Evolutionary conservation across 352 stramenopile genomes (phyloP).

Genomic region (Phytopythium delawarense): DNA sequence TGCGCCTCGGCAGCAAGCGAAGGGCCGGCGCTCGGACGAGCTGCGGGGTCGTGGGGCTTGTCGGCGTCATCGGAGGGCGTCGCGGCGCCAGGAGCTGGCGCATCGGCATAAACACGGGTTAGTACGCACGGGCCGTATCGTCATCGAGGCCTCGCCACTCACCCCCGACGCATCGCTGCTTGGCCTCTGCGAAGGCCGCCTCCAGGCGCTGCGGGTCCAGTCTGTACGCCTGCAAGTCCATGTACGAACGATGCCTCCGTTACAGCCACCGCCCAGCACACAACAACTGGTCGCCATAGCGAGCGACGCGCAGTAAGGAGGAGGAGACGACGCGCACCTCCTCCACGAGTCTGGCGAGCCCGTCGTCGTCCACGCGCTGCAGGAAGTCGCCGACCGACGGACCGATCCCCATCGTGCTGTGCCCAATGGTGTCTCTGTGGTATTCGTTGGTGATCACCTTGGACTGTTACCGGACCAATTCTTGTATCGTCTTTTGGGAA

Average conservation of each 20-base stretch:
- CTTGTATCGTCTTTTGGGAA: too few species aligned
- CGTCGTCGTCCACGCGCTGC: conserved; percentile 53
- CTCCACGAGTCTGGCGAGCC: conserved; percentile 39
- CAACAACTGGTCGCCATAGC: neutral
- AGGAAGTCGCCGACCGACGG: conserved; percentile 57
- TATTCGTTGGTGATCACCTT: neutral
- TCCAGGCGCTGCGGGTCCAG: conserved; percentile 50
- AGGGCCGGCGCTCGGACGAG: neutral
- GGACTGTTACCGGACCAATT: too few species aligned
- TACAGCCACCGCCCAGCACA: neutral
- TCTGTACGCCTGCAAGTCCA: conserved; percentile 35
- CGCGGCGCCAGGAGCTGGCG: neutral
- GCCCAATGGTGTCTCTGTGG: neutral
- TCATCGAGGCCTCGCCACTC: neutral
- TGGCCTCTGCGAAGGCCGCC: conserved; percentile 36
- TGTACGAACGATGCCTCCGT: too few species aligned
- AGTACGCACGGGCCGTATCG: too few species aligned
- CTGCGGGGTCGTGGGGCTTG: neutral
- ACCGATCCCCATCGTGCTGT: conserved; percentile 25
- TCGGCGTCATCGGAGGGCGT: neutral
- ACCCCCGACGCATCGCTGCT: conserved; percentile 36
- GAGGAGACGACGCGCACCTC: conserved; percentile 21
- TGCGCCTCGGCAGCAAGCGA: neutral
- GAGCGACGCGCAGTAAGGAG: neutral
- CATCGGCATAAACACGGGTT: neutral